phyloP scores from a whole-genome alignment of 78 protist species.

The Dictyostelium citrinum region DNA sequence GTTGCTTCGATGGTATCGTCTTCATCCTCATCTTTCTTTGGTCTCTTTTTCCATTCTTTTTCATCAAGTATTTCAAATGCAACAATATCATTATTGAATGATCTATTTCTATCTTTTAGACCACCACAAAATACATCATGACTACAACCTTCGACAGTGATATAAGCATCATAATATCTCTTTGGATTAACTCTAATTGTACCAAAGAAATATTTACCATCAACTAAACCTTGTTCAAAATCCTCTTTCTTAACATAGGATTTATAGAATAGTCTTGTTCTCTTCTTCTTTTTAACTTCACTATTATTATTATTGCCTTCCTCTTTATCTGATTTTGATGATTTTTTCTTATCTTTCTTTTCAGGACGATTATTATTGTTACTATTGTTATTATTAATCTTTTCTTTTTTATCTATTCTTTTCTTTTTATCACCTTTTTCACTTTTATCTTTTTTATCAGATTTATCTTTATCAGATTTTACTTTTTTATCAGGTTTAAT shows the following conservation, averaged over 20 bases:
- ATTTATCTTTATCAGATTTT: neutral
- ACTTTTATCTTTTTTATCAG: neutral
- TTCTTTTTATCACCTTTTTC: no score
- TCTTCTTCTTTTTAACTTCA: neutral
- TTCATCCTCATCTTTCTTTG: conserved; percentile 23
- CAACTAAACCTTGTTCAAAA: conserved; percentile 26
- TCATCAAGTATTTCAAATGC: conserved; percentile 63
- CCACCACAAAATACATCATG: conserved; percentile 45
- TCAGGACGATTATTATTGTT: neutral
- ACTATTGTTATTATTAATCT: neutral
- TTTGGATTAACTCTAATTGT: conserved; percentile 74
- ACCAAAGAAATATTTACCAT: conserved; percentile 51
- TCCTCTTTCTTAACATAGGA: conserved; percentile 7
- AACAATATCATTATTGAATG: conserved; percentile 78
- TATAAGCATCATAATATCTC: conserved; percentile 71
- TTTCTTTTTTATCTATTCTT: neutral
- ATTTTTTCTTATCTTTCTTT: neutral
- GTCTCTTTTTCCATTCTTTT: conserved; percentile 50
- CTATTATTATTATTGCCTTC: neutral
- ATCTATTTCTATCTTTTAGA: conserved; percentile 66
- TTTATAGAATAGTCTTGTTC: neutral
- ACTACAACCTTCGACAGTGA: conserved; percentile 57
- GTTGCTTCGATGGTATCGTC: neutral
- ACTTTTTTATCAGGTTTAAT: neutral
- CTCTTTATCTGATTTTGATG: neutral